phyloP scores from a whole-genome alignment of 2,329 filamentous ascomycete genomes.

The Venturia pyrina region DNA sequence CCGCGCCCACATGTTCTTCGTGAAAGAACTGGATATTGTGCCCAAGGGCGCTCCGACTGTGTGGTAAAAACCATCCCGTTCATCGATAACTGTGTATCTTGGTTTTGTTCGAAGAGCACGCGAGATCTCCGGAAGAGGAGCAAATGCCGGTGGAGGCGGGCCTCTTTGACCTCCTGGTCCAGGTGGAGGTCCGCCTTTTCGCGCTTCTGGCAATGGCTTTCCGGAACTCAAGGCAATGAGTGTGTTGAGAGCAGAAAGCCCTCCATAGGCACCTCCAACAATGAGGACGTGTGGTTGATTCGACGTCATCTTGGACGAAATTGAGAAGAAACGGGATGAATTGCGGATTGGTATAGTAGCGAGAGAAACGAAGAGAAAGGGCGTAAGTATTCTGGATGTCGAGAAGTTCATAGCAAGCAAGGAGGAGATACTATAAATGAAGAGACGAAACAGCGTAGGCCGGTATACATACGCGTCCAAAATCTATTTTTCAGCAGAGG shows the following conservation, averaged over 20 bases:
- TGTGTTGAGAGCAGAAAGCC: conserved; percentile 56
- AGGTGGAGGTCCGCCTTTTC: conserved; percentile 23
- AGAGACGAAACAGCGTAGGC: not conserved
- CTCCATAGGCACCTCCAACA: conserved; percentile 63
- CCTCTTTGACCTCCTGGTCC: conserved; percentile 16
- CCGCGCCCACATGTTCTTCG: conserved; percentile 59
- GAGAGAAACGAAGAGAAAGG: conserved; percentile 1
- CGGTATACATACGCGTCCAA: not conserved
- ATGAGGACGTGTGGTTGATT: conserved; percentile 42
- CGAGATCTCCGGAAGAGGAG: not conserved
- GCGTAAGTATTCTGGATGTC: not conserved
- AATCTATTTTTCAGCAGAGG: not conserved
- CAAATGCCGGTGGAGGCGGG: not conserved
- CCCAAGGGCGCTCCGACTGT: conserved; percentile 67
- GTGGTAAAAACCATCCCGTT: conserved; percentile 76
- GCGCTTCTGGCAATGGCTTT: conserved; percentile 31
- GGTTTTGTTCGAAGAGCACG: conserved; percentile 9
- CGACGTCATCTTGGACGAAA: not conserved
- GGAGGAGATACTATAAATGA: not conserved
- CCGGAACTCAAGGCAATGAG: conserved; percentile 56
- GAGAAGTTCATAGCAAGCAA: not conserved
- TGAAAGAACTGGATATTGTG: conserved; percentile 52
- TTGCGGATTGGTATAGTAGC: not conserved
- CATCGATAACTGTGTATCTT: conserved; percentile 55
- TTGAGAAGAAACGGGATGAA: conserved; percentile 2